Percentiles rank a stretch among this genome's conserved stretches.
phyloP scores from a whole-genome alignment of 768 basidiomycete genomes.

The Lanmaoa rubissima region DNA sequence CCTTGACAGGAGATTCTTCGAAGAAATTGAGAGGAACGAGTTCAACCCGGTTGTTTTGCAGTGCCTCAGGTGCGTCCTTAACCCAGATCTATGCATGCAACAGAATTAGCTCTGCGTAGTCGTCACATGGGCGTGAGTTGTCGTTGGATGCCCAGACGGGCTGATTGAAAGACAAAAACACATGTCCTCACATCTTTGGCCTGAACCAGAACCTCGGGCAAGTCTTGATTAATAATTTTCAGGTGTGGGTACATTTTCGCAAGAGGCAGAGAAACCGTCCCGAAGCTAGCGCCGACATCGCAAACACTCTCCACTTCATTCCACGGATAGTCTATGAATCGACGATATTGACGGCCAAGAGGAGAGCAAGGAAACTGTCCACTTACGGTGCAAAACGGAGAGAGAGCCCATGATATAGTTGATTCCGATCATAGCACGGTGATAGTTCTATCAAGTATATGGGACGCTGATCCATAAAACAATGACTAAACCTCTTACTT shows the following conservation, averaged over 20 bases:
- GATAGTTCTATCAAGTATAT: slow-evolving; percentile 17
- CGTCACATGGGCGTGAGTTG: not conserved
- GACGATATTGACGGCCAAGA: not conserved
- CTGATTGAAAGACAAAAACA: not conserved
- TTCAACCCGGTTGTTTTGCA: slow-evolving; percentile 16
- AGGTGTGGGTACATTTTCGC: slow-evolving; percentile 27
- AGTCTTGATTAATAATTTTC: slow-evolving; percentile 28
- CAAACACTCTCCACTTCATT: slow-evolving; percentile 23
- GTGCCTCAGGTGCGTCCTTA: slow-evolving; percentile 14
- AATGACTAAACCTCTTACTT: slow-evolving; percentile 1
- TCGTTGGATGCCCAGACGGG: not conserved
- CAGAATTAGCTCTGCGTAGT: not conserved
- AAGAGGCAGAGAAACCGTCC: slow-evolving; percentile 28
- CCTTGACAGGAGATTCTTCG: slow-evolving; percentile 14
- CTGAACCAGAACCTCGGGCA: slow-evolving; percentile 26
- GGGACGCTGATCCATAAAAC: not conserved
- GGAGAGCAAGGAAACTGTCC: not conserved
- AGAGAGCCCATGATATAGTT: slow-evolving; percentile 23
- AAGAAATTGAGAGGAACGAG: slow-evolving; percentile 23
- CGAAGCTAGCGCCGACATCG: slow-evolving; percentile 31
- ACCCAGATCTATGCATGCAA: slow-evolving; percentile 13
- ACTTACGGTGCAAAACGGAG: slow-evolving; percentile 24
- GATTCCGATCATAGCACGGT: slow-evolving; percentile 24
- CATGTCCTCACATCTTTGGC: slow-evolving; percentile 18
- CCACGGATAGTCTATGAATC: slow-evolving; percentile 26